These are phyloP conservation scores for Solanum tarapatanum DNA, from an alignment of 257 asterid genomes.

Conservation along the genomic window DNA sequence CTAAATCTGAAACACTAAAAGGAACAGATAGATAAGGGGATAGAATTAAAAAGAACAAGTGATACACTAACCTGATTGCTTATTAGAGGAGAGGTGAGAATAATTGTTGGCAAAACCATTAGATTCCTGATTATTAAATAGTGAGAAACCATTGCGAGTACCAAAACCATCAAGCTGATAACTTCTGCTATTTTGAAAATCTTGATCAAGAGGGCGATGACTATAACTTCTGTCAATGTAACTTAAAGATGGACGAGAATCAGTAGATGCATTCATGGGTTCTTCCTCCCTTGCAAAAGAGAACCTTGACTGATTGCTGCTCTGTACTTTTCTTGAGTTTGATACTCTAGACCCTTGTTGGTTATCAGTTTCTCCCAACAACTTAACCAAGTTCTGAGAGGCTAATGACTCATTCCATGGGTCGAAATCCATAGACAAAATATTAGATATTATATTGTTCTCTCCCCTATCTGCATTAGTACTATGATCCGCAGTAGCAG, in stretches of 20 bases:
- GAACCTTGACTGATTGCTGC: slow-evolving; percentile 73
- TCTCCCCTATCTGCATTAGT: slow-evolving; percentile 46
- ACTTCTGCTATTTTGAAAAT: slow-evolving; percentile 29
- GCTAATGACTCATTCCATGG: slow-evolving; percentile 65
- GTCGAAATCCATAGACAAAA: slow-evolving; percentile 73
- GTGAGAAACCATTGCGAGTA: slow-evolving; percentile 38
- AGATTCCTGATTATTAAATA: slow-evolving; percentile 32
- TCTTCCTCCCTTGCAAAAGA: slow-evolving; percentile 91
- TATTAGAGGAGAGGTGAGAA: slow-evolving; percentile 38
- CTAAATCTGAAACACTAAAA: background rate
- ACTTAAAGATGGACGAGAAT: slow-evolving; percentile 29
- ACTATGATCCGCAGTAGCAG: slow-evolving; percentile 12
- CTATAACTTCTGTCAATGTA: slow-evolving; percentile 32
- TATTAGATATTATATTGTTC: slow-evolving; percentile 80
- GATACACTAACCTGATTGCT: slow-evolving; percentile 45
- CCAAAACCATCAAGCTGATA: slow-evolving; percentile 37
- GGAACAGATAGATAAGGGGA: background rate
- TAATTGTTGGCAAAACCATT: slow-evolving; percentile 32
- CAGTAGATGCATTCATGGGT: slow-evolving; percentile 17
- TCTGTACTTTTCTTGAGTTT: slow-evolving; percentile 52
- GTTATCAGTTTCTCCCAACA: slow-evolving; percentile 48
- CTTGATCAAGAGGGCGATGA: slow-evolving; percentile 34
- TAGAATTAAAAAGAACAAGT: background rate
- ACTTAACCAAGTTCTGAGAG: slow-evolving; percentile 54
- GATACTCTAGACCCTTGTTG: slow-evolving; percentile 43